Base-by-base conservation (phyloP, 768 basidiomycete genomes). In the Coprinellus micaceus region DNA sequence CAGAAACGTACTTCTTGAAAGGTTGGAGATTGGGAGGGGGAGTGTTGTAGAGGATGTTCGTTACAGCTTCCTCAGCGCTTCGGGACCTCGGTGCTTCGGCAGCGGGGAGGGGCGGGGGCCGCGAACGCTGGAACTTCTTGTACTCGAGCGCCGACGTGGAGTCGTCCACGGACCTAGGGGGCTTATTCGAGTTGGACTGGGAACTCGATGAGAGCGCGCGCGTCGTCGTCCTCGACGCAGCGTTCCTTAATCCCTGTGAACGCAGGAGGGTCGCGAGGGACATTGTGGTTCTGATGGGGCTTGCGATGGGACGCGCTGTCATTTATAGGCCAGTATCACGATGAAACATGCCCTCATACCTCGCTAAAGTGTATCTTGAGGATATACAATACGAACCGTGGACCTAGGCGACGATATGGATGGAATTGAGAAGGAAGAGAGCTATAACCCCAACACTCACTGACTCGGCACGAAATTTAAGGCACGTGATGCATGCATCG, bases 11-110 rank as follows among this genome's bases (percentile, higher is more conserved):
- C 93, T 89, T 91, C 81, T 95, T 95, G 74, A 86, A 97, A 1
- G 94, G 94, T 66, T 95, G 91, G 47, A 90, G 69, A 66, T 88
- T 94, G 3, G 93, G 91, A 22, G 93, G 91, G 9, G 92, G 93
- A 2, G 94, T 95, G 66, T 98, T 97, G 76, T 98, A 98, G 13
- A 98, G 76, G 64, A 98, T 98, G 66, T 98, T 98, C 29, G 94
- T 95, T 30, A 98, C 96, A 28, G 96, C 94, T 72, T 98, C 94
- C 70, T 97, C 94, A 19, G 95, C 95, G 10, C 82, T 88, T 47
- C 93, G 83, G 12, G 83, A 77, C 51, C 91, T 82, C 2, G 92
- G 94, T n/a, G 90, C 70, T 65, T 95, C 91, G 69, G 86, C 91
- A 11, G 82, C 80, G 0, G 94, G 94, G 15, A 97, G 79, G 17